A percentile compares a stretch with the other conserved stretches of the same genome.
Conservation (phyloP, 1,139 yeast genomes). For the Yarrowia galli region DNA sequence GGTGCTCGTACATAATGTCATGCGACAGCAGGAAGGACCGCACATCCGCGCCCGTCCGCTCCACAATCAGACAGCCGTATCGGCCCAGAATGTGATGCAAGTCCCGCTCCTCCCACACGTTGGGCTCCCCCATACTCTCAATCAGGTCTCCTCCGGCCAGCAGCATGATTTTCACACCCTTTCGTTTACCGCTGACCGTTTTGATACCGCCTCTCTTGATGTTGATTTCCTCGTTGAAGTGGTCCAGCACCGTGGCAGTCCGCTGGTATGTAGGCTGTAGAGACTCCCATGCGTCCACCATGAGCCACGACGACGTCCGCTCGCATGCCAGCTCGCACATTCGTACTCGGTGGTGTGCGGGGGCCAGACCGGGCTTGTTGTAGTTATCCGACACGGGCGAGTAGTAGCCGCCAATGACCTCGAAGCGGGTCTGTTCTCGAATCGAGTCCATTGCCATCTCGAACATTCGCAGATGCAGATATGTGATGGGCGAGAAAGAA, state of each 20-base stretch:
- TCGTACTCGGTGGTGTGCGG: conserved; percentile 85
- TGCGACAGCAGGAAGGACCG: conserved; percentile 88
- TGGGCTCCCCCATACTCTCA: conserved; percentile 99
- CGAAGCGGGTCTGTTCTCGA: conserved; percentile 88
- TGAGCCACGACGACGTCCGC: conserved; percentile 93
- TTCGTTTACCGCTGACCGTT: conserved; percentile 72
- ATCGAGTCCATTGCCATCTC: conserved; percentile 98
- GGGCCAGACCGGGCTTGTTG: conserved; percentile 91
- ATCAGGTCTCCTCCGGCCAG: conserved; percentile 97
- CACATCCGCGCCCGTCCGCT: conserved; percentile 95
- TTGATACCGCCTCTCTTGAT: conserved; percentile 86
- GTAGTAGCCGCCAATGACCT: conserved; percentile 95
- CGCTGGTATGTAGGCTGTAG: conserved; percentile 89
- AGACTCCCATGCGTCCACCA: conserved; percentile 99
- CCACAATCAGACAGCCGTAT: conserved; percentile 95
- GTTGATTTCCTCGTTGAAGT: conserved; percentile 93
- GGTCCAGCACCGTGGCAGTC: conserved; percentile 95
- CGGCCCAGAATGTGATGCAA: conserved; percentile 93
- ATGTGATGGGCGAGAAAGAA: conserved; percentile 93
- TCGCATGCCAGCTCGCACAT: conserved; percentile 99
- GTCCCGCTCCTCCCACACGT: conserved; percentile 98
- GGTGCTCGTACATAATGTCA: conserved; percentile 96
- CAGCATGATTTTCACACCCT: conserved; percentile 94
- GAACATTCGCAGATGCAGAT: conserved; percentile 93
- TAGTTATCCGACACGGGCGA: conserved; percentile 97